phyloP scores from a whole-genome alignment of 345 rosid genomes.

The Pseudoturritis turrita region DNA sequence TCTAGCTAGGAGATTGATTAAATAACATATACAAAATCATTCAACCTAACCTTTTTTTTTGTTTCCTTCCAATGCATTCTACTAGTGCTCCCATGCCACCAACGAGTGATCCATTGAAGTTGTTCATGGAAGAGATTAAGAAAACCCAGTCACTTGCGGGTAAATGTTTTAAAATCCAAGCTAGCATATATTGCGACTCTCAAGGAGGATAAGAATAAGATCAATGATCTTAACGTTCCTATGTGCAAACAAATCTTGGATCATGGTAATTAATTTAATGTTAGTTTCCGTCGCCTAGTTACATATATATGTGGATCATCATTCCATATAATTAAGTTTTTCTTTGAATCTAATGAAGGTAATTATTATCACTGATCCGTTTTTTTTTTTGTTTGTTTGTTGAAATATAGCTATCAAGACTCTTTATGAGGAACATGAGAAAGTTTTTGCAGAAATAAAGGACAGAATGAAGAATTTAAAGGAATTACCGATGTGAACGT shows the following conservation, averaged over 20 bases:
- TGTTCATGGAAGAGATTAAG: neutral
- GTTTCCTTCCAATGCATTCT: no score
- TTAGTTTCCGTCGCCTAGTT: neutral
- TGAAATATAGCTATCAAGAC: slow-evolving; percentile 1
- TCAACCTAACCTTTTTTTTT: no score
- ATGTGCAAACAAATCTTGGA: neutral
- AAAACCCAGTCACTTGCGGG: neutral
- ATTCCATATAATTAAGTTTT: no score
- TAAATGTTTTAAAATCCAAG: neutral
- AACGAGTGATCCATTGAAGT: neutral
- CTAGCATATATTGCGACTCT: neutral
- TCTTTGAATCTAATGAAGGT: neutral
- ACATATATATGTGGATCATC: neutral
- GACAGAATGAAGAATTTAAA: neutral
- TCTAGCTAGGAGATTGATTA: no score
- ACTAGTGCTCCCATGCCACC: neutral
- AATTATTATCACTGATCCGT: no score
- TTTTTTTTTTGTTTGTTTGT: neutral
- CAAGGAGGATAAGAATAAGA: neutral
- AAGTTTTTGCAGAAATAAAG: neutral
- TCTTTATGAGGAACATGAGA: neutral
- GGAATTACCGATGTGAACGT: neutral
- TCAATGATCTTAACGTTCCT: neutral
- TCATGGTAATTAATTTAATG: neutral
- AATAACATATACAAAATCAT: no score